Evolutionary conservation across 2,329 filamentous ascomycete genomes (phyloP).

Genomic region (Thelonectria rubi): DNA sequence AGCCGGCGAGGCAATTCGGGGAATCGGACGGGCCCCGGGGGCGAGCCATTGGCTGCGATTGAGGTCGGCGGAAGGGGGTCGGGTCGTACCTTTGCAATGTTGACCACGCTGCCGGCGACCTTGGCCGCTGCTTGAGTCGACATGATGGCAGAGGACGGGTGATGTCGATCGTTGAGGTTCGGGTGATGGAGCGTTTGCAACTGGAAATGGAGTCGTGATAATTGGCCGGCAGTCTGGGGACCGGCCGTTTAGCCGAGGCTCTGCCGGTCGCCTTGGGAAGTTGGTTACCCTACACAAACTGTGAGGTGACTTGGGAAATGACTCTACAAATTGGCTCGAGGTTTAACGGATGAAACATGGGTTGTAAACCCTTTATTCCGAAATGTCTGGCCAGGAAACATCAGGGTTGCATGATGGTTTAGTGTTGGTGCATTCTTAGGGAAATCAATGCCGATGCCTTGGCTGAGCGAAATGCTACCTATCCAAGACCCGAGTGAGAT

Average conservation of each 20-base stretch:
- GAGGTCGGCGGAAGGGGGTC: slow-evolving; percentile 1
- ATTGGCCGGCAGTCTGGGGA: slow-evolving; percentile 34
- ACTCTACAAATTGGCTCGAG: no score
- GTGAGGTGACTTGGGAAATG: background rate
- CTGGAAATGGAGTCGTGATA: slow-evolving; percentile 43
- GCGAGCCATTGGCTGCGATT: slow-evolving; percentile 36
- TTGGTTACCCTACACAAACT: slow-evolving; percentile 31
- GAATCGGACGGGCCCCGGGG: slow-evolving; percentile 15
- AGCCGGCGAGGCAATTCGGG: slow-evolving; percentile 31
- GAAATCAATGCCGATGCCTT: no score
- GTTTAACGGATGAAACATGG: no score
- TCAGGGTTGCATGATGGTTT: no score
- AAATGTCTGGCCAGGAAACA: no score
- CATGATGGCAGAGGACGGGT: slow-evolving; percentile 57
- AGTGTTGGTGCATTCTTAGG: no score
- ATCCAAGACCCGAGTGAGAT: no score
- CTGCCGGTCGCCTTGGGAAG: slow-evolving; percentile 27
- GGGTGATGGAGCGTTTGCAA: slow-evolving; percentile 41
- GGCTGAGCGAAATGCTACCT: no score
- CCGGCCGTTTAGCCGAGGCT: slow-evolving; percentile 40
- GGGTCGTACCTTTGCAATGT: slow-evolving; percentile 65
- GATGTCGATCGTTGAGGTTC: slow-evolving; percentile 39
- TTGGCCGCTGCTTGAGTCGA: slow-evolving; percentile 68
- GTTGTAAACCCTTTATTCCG: no score
- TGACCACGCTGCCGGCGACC: slow-evolving; percentile 62